These are phyloP conservation scores for Ambrosia trifida DNA, from an alignment of 129 eudicot species.

Conservation along the genomic window DNA sequence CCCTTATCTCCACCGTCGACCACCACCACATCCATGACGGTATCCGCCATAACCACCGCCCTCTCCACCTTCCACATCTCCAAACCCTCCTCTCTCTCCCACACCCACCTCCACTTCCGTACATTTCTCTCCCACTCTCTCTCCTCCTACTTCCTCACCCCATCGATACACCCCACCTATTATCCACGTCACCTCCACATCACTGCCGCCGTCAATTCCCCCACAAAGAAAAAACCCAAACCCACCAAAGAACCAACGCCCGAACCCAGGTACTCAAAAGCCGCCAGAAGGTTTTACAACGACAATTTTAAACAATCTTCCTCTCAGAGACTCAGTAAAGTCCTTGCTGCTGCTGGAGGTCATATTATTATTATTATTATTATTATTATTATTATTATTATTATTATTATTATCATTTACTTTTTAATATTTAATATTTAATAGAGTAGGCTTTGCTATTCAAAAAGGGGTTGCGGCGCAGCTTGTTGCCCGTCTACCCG, in stretches of 20 bases:
- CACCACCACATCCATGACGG: constrained; percentile 38
- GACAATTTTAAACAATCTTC: constrained; percentile 59
- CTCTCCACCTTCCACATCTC: constrained; percentile 59
- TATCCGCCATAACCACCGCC: constrained; percentile 40
- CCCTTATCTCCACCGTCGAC: constrained; percentile 20
- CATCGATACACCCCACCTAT: constrained; percentile 60
- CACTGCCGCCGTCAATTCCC: constrained; percentile 29
- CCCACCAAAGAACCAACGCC: constrained; percentile 33
- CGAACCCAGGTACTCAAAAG: constrained; percentile 75
- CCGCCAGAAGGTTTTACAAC: constrained; percentile 86
- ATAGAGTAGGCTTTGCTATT: too few relatives aligned
- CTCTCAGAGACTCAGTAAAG: constrained; percentile 84
- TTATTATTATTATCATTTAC: too few relatives aligned
- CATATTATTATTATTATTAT: not conserved
- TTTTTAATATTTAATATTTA: too few relatives aligned
- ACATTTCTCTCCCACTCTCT: constrained; percentile 37
- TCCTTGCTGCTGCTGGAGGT: constrained; percentile 99
- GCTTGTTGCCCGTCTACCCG: too few relatives aligned
- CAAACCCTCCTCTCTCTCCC: constrained; percentile 30
- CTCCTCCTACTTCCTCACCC: constrained; percentile 47
- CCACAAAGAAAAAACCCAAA: constrained; percentile 40
- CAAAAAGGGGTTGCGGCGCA: too few relatives aligned
- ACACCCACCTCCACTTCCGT: constrained; percentile 43
- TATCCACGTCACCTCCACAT: constrained; percentile 47
- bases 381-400: too few relatives aligned